Evolutionary conservation across 768 basidiomycete genomes (phyloP), one percentile per base, ranked within the genome.

Genomic region (Tricholoma sp.): DNA sequence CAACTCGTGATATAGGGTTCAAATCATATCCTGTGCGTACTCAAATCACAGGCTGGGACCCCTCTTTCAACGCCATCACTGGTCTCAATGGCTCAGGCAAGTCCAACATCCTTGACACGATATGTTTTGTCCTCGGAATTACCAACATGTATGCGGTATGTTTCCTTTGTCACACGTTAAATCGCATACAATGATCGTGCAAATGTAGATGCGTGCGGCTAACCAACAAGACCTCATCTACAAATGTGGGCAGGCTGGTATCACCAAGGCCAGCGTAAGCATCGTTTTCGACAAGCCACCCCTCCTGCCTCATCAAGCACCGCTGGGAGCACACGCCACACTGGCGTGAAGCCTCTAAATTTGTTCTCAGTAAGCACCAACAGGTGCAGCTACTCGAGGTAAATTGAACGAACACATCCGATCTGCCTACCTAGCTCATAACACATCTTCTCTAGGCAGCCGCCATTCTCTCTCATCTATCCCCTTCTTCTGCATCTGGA

Each of bases 241-340:
- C 81, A 99, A 99, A 72, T 89, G 97, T 36, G 97, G 97, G 0
- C 95, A 98, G 70, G 95, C 97, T 18, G 97, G 97, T 9, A 80
- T 98, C 57, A 93, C 92, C 10, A 95, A 96, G 76, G 97, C 97
- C 4, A 95, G 92, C 60, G 97, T 99, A 3, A 98, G 97, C 31
- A 94, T 98, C 65, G 95, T 99, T 2, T 99, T 99, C 65, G 94
- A 98, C 79, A 99, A 99, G 89, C 52, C 95, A 98, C 71, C 94
- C 94, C 2, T 92, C 90, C 10, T 98, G 95, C 71, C 77, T 98
- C 49, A 91, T 95, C 71, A 98, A 98, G 71, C 96, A 98, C 67
- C 89, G 96, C 33, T 98, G 96, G 96, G 95, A 98, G 66, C 93
- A 96, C 67, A 92, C 91, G 33, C 91, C 91, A 17, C 94, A 97